These are phyloP conservation scores for Medicago ruthenica DNA, from an alignment of 306 rosid genomes.

Conservation along the genomic window DNA sequence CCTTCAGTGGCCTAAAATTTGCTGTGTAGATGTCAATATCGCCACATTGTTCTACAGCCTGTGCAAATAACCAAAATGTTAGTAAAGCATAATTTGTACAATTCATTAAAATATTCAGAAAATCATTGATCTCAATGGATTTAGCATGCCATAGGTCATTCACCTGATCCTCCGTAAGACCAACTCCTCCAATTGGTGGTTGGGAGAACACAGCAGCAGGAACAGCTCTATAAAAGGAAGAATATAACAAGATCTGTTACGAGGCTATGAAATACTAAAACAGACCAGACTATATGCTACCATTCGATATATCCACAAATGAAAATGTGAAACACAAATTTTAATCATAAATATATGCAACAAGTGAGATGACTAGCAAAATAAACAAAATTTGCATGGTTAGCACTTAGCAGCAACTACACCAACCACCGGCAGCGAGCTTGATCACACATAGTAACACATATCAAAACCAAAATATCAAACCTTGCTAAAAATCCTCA, in stretches of 20 bases:
- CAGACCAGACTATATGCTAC: conserved; percentile 2
- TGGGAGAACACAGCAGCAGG: conserved; percentile 99
- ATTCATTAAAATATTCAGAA: conserved; percentile 27
- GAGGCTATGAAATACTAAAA: conserved; percentile 16
- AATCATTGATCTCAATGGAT: conserved; percentile 34
- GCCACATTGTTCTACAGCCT: conserved; percentile 82
- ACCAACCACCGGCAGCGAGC: conserved; percentile 4
- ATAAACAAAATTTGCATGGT: not conserved
- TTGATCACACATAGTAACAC: not conserved
- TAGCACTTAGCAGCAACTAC: not conserved
- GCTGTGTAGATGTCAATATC: conserved; percentile 84
- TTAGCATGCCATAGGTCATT: conserved; percentile 21
- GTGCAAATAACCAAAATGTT: conserved; percentile 41
- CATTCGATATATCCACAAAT: not conserved
- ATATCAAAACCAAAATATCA: conserved; percentile 10
- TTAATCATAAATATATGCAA: not conserved
- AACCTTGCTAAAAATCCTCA: not conserved
- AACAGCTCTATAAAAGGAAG: conserved; percentile 61
- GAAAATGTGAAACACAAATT: conserved; percentile 13
- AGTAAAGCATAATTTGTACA: conserved; percentile 38
- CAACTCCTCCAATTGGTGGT: conserved; percentile 95
- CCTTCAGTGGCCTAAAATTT: conserved; percentile 91
- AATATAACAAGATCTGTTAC: conserved; percentile 38
- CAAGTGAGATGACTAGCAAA: not conserved
- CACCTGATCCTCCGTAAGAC: conserved; percentile 95